phyloP scores from a whole-genome alignment of 768 basidiomycete species.

The Agaricus blazei region DNA sequence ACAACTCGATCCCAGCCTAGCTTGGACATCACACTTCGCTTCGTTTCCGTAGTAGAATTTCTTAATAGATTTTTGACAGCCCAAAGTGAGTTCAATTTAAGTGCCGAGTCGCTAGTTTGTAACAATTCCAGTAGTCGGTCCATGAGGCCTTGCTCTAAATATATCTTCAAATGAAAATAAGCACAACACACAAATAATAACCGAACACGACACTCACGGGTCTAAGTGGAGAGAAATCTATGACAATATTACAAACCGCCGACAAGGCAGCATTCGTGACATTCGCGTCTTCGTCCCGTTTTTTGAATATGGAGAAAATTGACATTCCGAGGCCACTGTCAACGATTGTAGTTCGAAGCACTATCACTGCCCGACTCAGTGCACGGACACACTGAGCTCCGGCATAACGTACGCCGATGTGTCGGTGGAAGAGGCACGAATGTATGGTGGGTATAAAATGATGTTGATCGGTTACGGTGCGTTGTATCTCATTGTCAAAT shows the following conservation, averaged over 20 bases:
- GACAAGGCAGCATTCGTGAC: constrained; percentile 69
- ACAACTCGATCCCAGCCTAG: constrained; percentile 62
- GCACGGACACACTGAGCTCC: constrained; percentile 85
- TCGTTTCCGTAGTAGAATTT: constrained; percentile 55
- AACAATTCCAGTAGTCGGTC: constrained; percentile 55
- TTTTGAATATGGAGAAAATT: constrained; percentile 49
- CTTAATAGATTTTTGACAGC: constrained; percentile 79
- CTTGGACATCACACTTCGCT: constrained; percentile 59
- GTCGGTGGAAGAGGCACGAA: constrained; percentile 27
- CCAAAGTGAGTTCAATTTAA: constrained; percentile 77
- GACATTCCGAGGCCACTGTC: constrained; percentile 76
- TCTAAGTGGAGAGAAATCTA: constrained; percentile 79
- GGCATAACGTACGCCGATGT: constrained; percentile 76
- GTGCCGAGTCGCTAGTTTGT: constrained; percentile 42
- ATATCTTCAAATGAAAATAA: constrained; percentile 35
- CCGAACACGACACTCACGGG: constrained; percentile 39
- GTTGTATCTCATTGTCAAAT: constrained; percentile 68
- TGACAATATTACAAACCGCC: constrained; percentile 81
- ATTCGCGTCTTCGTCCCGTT: constrained; percentile 50
- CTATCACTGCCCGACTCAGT: constrained; percentile 71
- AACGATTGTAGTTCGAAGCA: constrained; percentile 78
- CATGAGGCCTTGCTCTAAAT: constrained; percentile 66
- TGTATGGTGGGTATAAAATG: constrained; percentile 32
- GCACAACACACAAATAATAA: constrained; percentile 4
- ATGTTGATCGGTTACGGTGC: constrained; percentile 56